phyloP scores from a whole-genome alignment of 305 asterid genomes.

The Nicotiana rustica region DNA sequence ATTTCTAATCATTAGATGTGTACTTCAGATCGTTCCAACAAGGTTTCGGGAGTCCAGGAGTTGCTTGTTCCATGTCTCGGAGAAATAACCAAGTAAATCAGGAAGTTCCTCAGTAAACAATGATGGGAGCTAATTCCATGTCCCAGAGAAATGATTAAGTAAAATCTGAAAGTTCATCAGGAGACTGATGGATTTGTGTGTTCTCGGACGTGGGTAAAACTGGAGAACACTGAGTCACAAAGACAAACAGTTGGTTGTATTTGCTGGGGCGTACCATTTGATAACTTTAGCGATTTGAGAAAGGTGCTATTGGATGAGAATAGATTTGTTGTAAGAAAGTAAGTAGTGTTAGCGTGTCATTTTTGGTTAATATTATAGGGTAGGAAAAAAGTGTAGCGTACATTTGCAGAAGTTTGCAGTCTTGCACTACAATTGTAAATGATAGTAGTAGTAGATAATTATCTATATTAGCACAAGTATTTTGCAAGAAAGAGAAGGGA shows the following conservation, averaged over 20 bases:
- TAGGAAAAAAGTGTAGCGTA: background rate
- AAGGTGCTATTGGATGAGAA: background rate
- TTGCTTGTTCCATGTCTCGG: constrained; percentile 24
- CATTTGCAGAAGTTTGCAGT: constrained; percentile 21
- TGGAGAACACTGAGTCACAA: background rate
- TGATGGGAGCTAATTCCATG: constrained; percentile 3
- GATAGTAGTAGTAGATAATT: background rate
- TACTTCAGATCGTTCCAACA: constrained; percentile 35
- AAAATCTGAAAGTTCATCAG: constrained; percentile 10
- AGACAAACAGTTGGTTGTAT: background rate
- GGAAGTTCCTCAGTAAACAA: constrained; percentile 28
- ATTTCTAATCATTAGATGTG: constrained; percentile 30
- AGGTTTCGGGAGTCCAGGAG: constrained; percentile 9
- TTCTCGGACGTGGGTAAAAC: background rate
- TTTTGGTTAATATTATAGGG: background rate
- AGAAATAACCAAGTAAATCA: constrained; percentile 14
- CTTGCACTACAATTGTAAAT: constrained; percentile 7
- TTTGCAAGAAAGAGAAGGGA: background rate
- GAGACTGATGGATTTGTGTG: background rate
- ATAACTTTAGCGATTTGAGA: background rate
- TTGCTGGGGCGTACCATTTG: background rate
- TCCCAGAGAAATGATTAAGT: constrained; percentile 15
- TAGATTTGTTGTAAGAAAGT: background rate
- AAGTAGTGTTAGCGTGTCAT: background rate
- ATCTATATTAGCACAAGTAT: background rate